Evolutionary conservation across 331 rosid species (phyloP).

Genomic region (Erythrophleum ivorense): DNA sequence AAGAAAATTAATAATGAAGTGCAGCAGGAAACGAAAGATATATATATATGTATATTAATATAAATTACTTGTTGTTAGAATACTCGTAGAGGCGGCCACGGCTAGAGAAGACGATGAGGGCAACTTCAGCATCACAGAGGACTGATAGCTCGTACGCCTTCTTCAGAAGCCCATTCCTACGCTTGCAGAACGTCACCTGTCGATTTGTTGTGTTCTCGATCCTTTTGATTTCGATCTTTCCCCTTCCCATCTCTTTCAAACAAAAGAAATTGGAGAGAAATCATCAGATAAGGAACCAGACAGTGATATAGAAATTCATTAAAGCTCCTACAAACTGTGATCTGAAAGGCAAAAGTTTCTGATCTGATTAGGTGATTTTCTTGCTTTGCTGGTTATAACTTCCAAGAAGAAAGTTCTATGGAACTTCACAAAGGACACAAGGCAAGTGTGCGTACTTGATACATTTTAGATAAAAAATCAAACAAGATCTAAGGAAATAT

Average conservation of each 20-base stretch:
- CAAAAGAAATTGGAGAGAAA: no score
- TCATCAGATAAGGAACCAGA: not conserved
- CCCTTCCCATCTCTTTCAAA: constrained; percentile 67
- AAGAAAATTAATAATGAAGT: not conserved
- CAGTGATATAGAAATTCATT: no score
- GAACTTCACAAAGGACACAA: not conserved
- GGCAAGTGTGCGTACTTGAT: not conserved
- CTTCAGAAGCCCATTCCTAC: constrained; percentile 88
- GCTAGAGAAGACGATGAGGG: constrained; percentile 90
- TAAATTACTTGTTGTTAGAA: constrained; percentile 76
- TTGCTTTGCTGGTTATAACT: not conserved
- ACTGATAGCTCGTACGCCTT: constrained; percentile 91
- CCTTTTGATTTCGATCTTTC: constrained; percentile 92
- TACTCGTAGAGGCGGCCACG: constrained; percentile 95
- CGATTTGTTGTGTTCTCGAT: constrained; percentile 91
- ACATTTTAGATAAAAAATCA: constrained; percentile 12
- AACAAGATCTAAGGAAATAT: constrained; percentile 33
- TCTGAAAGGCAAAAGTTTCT: not conserved
- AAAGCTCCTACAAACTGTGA: not conserved
- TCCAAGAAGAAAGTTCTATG: not conserved
- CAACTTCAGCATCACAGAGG: constrained; percentile 89
- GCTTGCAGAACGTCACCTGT: constrained; percentile 92
- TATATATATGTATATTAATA: not conserved
- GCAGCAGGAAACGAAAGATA: not conserved
- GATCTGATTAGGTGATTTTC: not conserved